Evolutionary conservation across 2,329 filamentous ascomycete genomes (phyloP).

Genomic region (Scolecobasidium constrictum): DNA sequence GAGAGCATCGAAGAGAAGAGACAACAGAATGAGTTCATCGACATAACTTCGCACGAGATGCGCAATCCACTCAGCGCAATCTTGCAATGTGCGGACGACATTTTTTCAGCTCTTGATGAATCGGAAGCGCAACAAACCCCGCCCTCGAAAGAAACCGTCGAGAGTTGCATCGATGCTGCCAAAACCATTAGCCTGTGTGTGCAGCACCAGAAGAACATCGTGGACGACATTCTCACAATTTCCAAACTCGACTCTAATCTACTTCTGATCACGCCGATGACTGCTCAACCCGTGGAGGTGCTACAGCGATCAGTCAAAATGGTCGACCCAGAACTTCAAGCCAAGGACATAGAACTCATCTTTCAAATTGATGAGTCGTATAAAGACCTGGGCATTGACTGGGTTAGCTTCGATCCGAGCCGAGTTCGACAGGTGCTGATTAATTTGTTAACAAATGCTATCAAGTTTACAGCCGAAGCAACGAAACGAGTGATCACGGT

Average conservation of each 20-base stretch:
- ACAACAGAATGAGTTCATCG: constrained; percentile 15
- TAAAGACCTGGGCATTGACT: constrained; percentile 7
- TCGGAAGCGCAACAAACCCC: not conserved
- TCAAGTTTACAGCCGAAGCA: constrained; percentile 8
- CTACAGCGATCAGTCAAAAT: constrained; percentile 3
- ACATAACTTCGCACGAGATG: constrained; percentile 12
- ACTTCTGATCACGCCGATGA: constrained; percentile 7
- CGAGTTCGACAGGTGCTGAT: constrained; percentile 10
- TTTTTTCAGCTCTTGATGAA: constrained; percentile 8
- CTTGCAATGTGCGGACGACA: constrained; percentile 12
- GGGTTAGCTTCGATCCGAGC: constrained; percentile 8
- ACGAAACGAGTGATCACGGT: constrained; percentile 4
- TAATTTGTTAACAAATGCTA: constrained; percentile 10
- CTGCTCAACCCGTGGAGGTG: constrained; percentile 2
- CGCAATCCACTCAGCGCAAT: constrained; percentile 12
- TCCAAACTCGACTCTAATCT: constrained; percentile 10
- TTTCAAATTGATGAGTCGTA: constrained; percentile 7
- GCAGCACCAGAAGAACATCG: constrained; percentile 35
- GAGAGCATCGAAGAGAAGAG: constrained; percentile 7
- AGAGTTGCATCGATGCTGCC: constrained; percentile 22
- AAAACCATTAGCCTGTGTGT: constrained; percentile 32
- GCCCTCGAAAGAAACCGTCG: constrained; percentile 14
- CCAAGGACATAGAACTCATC: not conserved
- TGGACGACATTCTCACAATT: constrained; percentile 21
- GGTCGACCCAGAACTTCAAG: constrained; percentile 8